phyloP scores from a whole-genome alignment of 2,329 filamentous ascomycete genomes.

The Colletotrichum cereale region DNA sequence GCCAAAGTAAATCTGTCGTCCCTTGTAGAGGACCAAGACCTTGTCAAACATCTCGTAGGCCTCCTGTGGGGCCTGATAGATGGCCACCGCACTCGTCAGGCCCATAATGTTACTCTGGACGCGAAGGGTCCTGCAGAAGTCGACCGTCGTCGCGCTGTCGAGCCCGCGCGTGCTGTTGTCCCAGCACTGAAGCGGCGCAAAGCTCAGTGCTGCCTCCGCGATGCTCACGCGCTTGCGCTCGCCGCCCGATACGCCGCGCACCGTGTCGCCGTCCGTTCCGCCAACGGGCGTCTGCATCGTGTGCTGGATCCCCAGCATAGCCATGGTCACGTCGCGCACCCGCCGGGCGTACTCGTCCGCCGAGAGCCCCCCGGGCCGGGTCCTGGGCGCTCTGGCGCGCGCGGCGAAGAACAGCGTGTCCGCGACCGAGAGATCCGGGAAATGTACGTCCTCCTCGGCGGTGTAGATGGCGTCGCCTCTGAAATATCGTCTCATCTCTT shows the following conservation, averaged over 20 bases:
- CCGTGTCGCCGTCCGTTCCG: slow-evolving; percentile 71
- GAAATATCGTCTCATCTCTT: slow-evolving; percentile 41
- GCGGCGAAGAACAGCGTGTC: slow-evolving; percentile 74
- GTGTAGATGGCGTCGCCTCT: slow-evolving; percentile 76
- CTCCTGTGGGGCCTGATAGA: slow-evolving; percentile 70
- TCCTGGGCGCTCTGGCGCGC: slow-evolving; percentile 62
- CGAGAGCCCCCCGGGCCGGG: slow-evolving; percentile 60
- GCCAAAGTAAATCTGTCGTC: slow-evolving; percentile 69
- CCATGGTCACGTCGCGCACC: slow-evolving; percentile 78
- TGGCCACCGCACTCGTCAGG: slow-evolving; percentile 69
- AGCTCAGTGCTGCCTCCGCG: slow-evolving; percentile 67
- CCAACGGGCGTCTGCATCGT: slow-evolving; percentile 78
- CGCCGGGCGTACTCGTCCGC: slow-evolving; percentile 54
- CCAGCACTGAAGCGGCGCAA: slow-evolving; percentile 73
- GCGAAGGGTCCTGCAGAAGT: slow-evolving; percentile 73
- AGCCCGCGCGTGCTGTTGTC: slow-evolving; percentile 75
- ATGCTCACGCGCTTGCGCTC: slow-evolving; percentile 82
- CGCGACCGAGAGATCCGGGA: slow-evolving; percentile 69
- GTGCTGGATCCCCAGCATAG: slow-evolving; percentile 81
- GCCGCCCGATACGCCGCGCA: slow-evolving; percentile 73
- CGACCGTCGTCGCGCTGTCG: slow-evolving; percentile 74
- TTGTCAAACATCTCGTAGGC: slow-evolving; percentile 71
- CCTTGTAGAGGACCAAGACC: slow-evolving; percentile 75
- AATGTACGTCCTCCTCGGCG: slow-evolving; percentile 74
- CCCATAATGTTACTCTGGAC: slow-evolving; percentile 70